Evolutionary conservation across 2,329 filamentous ascomycete species (phyloP).

Genomic region (Lecanicillium sp.): DNA sequence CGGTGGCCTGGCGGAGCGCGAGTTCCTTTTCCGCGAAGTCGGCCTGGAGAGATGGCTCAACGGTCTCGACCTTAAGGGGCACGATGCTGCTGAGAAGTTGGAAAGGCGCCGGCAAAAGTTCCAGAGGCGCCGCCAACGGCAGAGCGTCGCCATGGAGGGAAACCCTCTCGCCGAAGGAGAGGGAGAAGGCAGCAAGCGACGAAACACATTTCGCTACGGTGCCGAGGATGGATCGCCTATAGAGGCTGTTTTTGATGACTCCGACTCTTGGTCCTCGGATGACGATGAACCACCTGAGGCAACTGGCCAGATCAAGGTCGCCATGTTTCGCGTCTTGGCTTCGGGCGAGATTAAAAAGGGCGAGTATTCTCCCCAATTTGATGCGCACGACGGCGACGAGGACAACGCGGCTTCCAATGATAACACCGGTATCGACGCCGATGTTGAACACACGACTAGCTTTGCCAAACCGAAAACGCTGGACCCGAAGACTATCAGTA

Average conservation of each 20-base stretch:
- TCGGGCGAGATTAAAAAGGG: conserved; percentile 97
- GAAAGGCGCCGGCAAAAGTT: conserved; percentile 83
- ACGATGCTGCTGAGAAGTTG: conserved; percentile 81
- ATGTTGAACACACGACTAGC: conserved; percentile 94
- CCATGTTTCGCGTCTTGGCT: conserved; percentile 88
- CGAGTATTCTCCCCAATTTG: conserved; percentile 96
- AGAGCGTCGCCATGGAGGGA: conserved; percentile 40
- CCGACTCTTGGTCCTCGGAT: conserved; percentile 66
- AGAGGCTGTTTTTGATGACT: conserved; percentile 59
- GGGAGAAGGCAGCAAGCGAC: conserved; percentile 17
- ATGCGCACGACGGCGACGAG: conserved; percentile 92
- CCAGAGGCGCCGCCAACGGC: conserved; percentile 58
- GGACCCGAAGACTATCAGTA: conserved; percentile 95
- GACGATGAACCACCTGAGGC: conserved; percentile 88
- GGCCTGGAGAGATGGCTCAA: conserved; percentile 95
- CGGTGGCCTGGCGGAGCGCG: conserved; percentile 87
- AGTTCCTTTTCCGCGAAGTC: conserved; percentile 95
- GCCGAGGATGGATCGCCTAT: conserved; percentile 67
- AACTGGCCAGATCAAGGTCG: conserved; percentile 95
- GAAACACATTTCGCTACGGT: conserved; percentile 70
- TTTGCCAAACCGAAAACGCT: conserved; percentile 95
- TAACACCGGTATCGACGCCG: conserved; percentile 60
- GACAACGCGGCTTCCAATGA: conserved; percentile 47
- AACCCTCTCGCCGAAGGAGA: conserved; percentile 11
- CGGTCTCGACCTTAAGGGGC: conserved; percentile 87